phyloP scores from a whole-genome alignment of 75 land plant species.

The Adiantum capillusveneris region DNA sequence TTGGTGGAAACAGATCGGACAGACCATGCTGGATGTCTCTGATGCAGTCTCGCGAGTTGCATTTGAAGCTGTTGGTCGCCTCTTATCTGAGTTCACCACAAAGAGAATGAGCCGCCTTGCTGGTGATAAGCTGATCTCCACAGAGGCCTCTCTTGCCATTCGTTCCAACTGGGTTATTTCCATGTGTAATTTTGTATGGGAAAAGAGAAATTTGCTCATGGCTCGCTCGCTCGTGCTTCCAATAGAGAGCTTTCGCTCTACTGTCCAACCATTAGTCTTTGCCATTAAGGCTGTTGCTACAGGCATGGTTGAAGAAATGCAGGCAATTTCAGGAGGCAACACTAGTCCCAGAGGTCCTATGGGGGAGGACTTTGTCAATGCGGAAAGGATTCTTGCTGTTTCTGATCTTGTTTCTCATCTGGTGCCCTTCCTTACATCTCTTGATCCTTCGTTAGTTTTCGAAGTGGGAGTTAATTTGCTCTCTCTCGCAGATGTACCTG shows the following conservation, averaged over 20 bases:
- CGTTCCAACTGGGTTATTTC: constrained; percentile 76
- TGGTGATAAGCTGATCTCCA: constrained; percentile 84
- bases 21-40: constrained; percentile 65
- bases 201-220: constrained; percentile 66
- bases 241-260: constrained; percentile 68
- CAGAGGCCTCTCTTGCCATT: constrained; percentile 88
- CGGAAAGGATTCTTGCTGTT: constrained; percentile 83
- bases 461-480: constrained; percentile 94
- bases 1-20: constrained; percentile 87
- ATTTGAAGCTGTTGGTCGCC: constrained; percentile 78
- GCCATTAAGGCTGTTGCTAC: constrained; percentile 86
- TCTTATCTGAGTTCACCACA: constrained; percentile 81
- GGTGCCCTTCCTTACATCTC: constrained; percentile 69
- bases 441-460: constrained; percentile 90
- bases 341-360: constrained; percentile 16
- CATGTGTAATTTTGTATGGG: constrained; percentile 80
- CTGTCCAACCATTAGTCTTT: constrained; percentile 80
- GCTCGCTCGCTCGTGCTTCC: constrained; percentile 72
- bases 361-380: constrained; percentile 40
- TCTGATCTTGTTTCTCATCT: constrained; percentile 92
- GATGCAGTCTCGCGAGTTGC: constrained; percentile 78
- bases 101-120: constrained; percentile 95
- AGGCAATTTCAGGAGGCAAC: constrained; percentile 43
- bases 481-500: constrained; percentile 96
- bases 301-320: constrained; percentile 60